A percentile compares a stretch with the other conserved stretches of the same genome.
phyloP scores from a whole-genome alignment of 2,329 filamentous ascomycete species.

The Keithomyces neogunnii region DNA sequence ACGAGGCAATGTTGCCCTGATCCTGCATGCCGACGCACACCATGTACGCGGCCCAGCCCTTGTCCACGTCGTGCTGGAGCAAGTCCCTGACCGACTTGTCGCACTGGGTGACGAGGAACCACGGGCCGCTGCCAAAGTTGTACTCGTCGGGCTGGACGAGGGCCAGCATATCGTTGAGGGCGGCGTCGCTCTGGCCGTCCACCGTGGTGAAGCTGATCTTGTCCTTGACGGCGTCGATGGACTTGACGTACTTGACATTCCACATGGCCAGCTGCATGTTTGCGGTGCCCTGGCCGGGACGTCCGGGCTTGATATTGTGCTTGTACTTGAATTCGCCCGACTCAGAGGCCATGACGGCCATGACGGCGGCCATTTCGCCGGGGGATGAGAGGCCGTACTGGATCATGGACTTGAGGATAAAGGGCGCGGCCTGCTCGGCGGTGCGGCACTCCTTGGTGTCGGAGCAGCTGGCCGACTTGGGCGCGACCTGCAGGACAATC shows the following conservation, averaged over 20 bases:
- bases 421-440: conserved; percentile 50
- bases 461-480: conserved; percentile 45
- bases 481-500: conserved; percentile 47
- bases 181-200: conserved; percentile 11
- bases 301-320: conserved; percentile 49
- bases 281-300: conserved; percentile 61
- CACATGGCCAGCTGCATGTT: conserved; percentile 42
- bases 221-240: conserved; percentile 27
- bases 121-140: conserved; percentile 45
- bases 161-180: conserved; percentile 28
- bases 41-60: conserved; percentile 38
- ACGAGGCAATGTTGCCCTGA: conserved; percentile 25
- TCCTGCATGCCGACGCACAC: conserved; percentile 33
- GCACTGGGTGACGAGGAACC: conserved; percentile 42
- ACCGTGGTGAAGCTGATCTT: conserved; percentile 21
- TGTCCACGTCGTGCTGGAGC: conserved; percentile 29
- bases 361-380: conserved; percentile 58
- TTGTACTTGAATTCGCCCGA: conserved; percentile 62
- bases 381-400: conserved; percentile 45
- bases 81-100: conserved; percentile 17
- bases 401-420: conserved; percentile 46
- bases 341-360: conserved; percentile 67
- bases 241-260: conserved; percentile 40
- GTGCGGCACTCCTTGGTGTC: conserved; percentile 54
- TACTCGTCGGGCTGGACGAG: conserved; percentile 39